Conservation (phyloP, 805 yeast species). For the Kodamaea kaohsiungensis region DNA sequence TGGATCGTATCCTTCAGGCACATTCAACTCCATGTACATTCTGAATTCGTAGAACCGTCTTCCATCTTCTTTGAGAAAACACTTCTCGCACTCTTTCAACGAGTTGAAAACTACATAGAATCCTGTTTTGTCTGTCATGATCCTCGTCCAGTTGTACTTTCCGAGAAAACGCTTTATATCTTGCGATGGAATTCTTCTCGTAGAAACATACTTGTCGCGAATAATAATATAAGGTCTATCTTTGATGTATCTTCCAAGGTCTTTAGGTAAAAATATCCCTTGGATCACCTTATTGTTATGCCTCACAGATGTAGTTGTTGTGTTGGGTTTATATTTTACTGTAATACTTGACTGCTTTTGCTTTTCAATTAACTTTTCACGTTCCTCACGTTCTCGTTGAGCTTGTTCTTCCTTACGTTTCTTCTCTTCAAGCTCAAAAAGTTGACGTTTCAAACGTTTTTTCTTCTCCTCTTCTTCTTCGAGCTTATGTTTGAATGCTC, state of each 20-base stretch:
- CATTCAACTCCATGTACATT: constrained; percentile 58
- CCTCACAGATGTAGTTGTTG: constrained; percentile 35
- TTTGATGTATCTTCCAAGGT: constrained; percentile 49
- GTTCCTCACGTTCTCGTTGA: constrained; percentile 18
- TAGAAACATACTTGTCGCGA: constrained; percentile 49
- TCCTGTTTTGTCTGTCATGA: constrained; percentile 64
- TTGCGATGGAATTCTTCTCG: constrained; percentile 47
- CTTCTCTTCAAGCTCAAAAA: constrained; percentile 16
- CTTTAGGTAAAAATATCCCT: constrained; percentile 48
- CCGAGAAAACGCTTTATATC: constrained; percentile 62
- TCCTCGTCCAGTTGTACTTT: constrained; percentile 65
- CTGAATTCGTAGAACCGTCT: constrained; percentile 46
- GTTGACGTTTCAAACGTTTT: constrained; percentile 14
- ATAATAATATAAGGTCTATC: constrained; percentile 61
- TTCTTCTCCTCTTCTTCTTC: constrained; percentile 38
- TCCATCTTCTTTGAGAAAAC: constrained; percentile 64
- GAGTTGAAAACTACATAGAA: constrained; percentile 71
- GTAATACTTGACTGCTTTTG: constrained; percentile 9
- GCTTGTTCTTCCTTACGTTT: constrained; percentile 15
- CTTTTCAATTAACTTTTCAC: constrained; percentile 13
- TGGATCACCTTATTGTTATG: constrained; percentile 30
- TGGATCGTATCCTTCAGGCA: constrained; percentile 44
- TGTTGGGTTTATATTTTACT: constrained; percentile 27
- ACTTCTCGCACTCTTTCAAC: constrained; percentile 55
- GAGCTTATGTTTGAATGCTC: constrained; percentile 23